Conservation (phyloP, 1,284 basidiomycete species). For the Athelia sp. region DNA sequence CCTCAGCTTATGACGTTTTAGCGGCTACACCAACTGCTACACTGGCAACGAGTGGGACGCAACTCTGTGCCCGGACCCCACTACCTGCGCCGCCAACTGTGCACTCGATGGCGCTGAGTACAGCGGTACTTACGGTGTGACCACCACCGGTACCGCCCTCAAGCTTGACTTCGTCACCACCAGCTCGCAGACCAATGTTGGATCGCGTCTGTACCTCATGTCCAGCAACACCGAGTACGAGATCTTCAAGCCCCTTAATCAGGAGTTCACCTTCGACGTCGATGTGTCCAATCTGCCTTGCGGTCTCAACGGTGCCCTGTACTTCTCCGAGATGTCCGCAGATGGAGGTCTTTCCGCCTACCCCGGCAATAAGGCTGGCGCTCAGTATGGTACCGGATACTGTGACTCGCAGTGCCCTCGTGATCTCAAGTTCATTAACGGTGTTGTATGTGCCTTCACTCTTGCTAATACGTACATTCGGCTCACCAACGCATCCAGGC, state of each 20-base stretch:
- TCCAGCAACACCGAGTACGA: conserved; percentile 36
- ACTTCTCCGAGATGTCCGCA: conserved; percentile 45
- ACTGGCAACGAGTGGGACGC: conserved; percentile 49
- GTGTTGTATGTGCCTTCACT: conserved; percentile 30
- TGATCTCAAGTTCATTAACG: conserved; percentile 53
- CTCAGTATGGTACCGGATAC: conserved; percentile 53
- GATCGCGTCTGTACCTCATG: conserved; percentile 53
- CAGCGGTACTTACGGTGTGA: conserved; percentile 32
- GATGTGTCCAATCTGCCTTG: conserved; percentile 52
- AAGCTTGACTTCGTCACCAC: conserved; percentile 46
- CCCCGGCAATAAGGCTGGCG: conserved; percentile 51
- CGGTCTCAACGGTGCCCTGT: conserved; percentile 48
- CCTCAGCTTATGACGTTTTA: background rate
- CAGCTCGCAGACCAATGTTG: conserved; percentile 37
- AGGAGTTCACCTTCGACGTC: conserved; percentile 47
- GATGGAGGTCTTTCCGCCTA: conserved; percentile 48
- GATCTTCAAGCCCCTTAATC: conserved; percentile 46
- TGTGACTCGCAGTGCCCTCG: conserved; percentile 56
- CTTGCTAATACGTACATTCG: conserved; percentile 18
- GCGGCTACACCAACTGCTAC: conserved; percentile 48
- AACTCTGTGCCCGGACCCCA: conserved; percentile 40
- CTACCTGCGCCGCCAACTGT: conserved; percentile 40
- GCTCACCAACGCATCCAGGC: conserved; percentile 21
- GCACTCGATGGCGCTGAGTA: conserved; percentile 40
- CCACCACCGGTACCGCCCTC: conserved; percentile 30